Percentiles rank a stretch among this genome's conserved stretches.
These are phyloP conservation scores for Phaffomyces antillensis DNA, from an alignment of 805 yeast species.

Conservation along the genomic window DNA sequence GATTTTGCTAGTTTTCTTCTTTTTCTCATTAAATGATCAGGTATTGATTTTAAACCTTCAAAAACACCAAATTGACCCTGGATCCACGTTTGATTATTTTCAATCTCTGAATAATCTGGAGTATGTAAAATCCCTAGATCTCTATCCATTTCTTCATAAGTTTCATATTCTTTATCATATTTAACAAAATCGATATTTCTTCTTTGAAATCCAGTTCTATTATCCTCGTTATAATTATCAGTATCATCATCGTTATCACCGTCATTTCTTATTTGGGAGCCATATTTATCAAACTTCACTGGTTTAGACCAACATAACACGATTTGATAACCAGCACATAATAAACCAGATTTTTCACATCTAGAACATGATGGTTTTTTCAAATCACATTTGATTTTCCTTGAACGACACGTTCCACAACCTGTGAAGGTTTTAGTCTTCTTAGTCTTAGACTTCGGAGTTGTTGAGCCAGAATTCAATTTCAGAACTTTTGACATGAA, in stretches of 20 bases:
- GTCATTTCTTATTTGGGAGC: constrained; percentile 26
- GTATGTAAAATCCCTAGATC: constrained; percentile 52
- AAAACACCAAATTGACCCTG: constrained; percentile 85
- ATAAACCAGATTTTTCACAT: constrained; percentile 58
- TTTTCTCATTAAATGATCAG: constrained; percentile 17
- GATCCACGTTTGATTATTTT: constrained; percentile 40
- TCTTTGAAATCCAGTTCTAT: constrained; percentile 56
- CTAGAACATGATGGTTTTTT: constrained; percentile 62
- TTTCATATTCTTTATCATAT: constrained; percentile 59
- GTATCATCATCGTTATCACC: constrained; percentile 10
- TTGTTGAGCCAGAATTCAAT: neutral
- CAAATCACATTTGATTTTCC: constrained; percentile 79
- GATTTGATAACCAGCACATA: constrained; percentile 79
- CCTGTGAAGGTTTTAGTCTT: constrained; percentile 76
- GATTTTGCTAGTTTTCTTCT: constrained; percentile 21
- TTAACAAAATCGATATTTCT: constrained; percentile 67
- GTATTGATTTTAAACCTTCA: constrained; percentile 31
- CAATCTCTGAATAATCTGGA: constrained; percentile 35
- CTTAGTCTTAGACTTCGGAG: constrained; percentile 17
- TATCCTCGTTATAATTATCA: constrained; percentile 13
- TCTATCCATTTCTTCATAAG: constrained; percentile 79
- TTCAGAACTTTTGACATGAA: neutral
- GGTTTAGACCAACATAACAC: constrained; percentile 71
- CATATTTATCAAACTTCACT: constrained; percentile 40
- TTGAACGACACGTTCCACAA: constrained; percentile 77